These are phyloP conservation scores for Forsythia viridissima DNA, from an alignment of 257 asterid genomes.

Conservation along the genomic window DNA sequence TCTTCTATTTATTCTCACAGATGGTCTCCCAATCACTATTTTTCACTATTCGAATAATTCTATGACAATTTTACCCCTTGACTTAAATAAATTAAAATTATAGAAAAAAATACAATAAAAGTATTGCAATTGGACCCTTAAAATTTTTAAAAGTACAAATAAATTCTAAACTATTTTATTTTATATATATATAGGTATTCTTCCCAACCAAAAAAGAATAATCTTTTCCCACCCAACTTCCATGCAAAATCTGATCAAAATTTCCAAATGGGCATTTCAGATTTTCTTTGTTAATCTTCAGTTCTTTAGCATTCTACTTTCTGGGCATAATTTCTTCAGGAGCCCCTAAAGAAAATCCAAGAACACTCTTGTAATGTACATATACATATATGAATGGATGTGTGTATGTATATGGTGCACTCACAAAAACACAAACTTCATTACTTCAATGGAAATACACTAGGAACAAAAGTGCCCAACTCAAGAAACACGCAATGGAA, in stretches of 20 bases:
- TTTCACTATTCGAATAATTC: too few species aligned
- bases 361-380: conserved; percentile 13
- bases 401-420: not conserved
- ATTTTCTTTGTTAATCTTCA: conserved; percentile 5
- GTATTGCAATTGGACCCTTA: too few species aligned
- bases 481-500: conserved; percentile 20
- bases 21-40: too few species aligned
- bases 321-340: conserved; percentile 9
- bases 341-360: conserved; percentile 11
- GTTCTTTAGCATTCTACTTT: conserved; percentile 20
- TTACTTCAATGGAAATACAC: not conserved
- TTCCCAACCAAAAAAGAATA: too few species aligned
- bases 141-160: too few species aligned
- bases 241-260: not conserved
- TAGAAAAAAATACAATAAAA: too few species aligned
- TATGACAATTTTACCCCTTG: too few species aligned
- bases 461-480: conserved; percentile 9
- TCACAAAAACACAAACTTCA: not conserved
- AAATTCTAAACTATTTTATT: too few species aligned
- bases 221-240: not conserved
- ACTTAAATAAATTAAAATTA: too few species aligned
- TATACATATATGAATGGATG: not conserved
- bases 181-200: too few species aligned
- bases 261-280: not conserved
- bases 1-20: too few species aligned